Evolutionary conservation across 2,329 filamentous ascomycete species (phyloP).

Genomic region (Penicillium thymicola): DNA sequence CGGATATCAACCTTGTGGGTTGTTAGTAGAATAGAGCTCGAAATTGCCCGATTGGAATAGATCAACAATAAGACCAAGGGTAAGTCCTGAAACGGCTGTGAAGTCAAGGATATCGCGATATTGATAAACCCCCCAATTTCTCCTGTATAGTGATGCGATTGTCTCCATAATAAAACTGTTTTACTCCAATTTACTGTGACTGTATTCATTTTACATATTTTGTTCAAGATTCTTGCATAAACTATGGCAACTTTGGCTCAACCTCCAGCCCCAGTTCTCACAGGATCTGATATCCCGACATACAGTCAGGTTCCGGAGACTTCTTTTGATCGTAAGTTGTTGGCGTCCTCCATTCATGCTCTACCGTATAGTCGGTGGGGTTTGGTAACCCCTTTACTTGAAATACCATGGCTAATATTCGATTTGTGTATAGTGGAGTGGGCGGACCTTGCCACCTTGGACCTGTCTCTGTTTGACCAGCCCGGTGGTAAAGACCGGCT

Average conservation of each 20-base stretch:
- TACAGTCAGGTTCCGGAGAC: conserved; percentile 12
- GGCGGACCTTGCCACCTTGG: conserved; percentile 56
- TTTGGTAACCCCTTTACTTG: neutral
- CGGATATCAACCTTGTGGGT: neutral
- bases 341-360: neutral
- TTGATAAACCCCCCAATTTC: conserved; percentile 1
- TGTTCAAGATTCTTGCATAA: neutral
- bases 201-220: neutral
- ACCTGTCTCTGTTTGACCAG: conserved; percentile 52
- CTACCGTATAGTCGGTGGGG: neutral
- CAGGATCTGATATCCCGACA: conserved; percentile 4
- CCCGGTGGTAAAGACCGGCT: conserved; percentile 53
- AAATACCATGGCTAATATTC: neutral
- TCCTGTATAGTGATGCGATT: neutral
- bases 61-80: neutral
- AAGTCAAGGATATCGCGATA: neutral
- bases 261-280: neutral
- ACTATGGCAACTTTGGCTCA: conserved; percentile 3
- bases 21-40: neutral
- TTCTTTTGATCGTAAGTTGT: conserved; percentile 6
- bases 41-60: conserved; percentile 7
- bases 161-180: neutral
- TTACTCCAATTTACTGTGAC: neutral
- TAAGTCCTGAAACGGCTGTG: neutral
- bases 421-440: conserved; percentile 33